These are phyloP conservation scores for Dipodascus geniculatus DNA, from an alignment of 805 yeast genomes.

Conservation along the genomic window DNA sequence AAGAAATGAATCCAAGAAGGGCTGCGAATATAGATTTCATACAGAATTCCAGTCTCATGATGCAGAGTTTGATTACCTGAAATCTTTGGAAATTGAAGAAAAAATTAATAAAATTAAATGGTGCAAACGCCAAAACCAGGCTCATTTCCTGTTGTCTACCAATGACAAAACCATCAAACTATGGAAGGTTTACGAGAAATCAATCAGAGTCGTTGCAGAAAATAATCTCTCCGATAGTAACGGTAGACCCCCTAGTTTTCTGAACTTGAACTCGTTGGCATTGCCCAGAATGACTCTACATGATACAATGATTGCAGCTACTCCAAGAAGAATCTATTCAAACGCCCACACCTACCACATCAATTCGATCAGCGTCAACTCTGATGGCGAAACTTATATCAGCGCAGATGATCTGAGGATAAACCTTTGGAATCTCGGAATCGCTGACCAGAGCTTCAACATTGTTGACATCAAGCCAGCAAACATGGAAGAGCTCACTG, in stretches of 20 bases:
- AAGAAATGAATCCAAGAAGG: constrained; percentile 60
- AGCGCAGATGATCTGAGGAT: constrained; percentile 90
- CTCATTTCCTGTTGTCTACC: constrained; percentile 83
- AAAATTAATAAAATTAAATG: constrained; percentile 96
- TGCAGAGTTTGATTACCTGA: constrained; percentile 94
- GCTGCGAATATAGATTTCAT: constrained; percentile 87
- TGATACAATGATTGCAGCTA: constrained; percentile 90
- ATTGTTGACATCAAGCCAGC: constrained; percentile 97
- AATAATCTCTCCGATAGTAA: constrained; percentile 56
- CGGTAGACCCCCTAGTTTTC: constrained; percentile 18
- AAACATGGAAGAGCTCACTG: constrained; percentile 97
- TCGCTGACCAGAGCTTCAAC: constrained; percentile 90
- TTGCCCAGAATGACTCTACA: constrained; percentile 87
- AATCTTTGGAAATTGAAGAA: constrained; percentile 94
- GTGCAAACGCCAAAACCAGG: constrained; percentile 78
- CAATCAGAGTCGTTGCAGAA: constrained; percentile 83
- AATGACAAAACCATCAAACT: constrained; percentile 97
- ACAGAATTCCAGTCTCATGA: constrained; percentile 98
- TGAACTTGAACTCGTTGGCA: constrained; percentile 36
- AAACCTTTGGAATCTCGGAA: constrained; percentile 89
- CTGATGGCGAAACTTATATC: constrained; percentile 92
- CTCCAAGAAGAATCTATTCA: constrained; percentile 81
- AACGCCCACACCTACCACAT: constrained; percentile 98
- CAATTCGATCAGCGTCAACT: constrained; percentile 86
- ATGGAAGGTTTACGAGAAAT: constrained; percentile 92